Evolutionary conservation across 1,139 yeast species (phyloP), one percentile per base, ranked within the genome.

Genomic region (Diutina ranongensis): DNA sequence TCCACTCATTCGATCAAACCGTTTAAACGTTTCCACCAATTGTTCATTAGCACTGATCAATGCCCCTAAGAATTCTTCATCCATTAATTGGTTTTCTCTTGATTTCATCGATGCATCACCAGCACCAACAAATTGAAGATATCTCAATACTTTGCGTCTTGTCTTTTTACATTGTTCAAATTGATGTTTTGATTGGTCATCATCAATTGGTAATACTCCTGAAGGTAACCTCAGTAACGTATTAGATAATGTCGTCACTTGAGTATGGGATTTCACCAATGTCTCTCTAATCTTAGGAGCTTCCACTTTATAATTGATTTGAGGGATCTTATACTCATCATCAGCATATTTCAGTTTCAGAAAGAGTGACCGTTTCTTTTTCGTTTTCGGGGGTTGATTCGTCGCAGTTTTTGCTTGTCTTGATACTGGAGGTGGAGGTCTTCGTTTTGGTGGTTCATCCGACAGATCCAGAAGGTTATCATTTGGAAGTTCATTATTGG

Each of bases 1-100:
- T 2, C 76, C 75, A 38, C 71, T 62, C 47, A 63, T 59, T 2
- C 52, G 47, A 51, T 89, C 95, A 59, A 79, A 88, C 49, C 69
- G 64, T 54, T 80, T 78, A 56, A 92, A 71, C 0, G 88, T 81
- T 4, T 67, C 68, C 10, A 92, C 94, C 51, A 92, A 72, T 57
- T 83, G 89, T 56, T 92, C 98, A 59, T 92, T 92, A 45, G 96
- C 94, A 52, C 78, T 83, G 49, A 92, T 77, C 53, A 92, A 71
- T 45, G 89, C 75, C 9, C 97, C 97, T 54, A 92, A 65, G 52
- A 81, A 83, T 57, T 86, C 95, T 52, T 88, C 97, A 48, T 79
- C 75, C 62, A 68, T 59, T 3, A 59, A 62, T 15, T 57, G 51
- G 2, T 60, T 60, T 47, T 59, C 69, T 1, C 54, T 49, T 4